Percentiles rank a stretch among this genome's conserved stretches.
Evolutionary conservation across 2,329 filamentous ascomycete genomes (phyloP).

Genomic region (Penicillium aurantiogriseum): DNA sequence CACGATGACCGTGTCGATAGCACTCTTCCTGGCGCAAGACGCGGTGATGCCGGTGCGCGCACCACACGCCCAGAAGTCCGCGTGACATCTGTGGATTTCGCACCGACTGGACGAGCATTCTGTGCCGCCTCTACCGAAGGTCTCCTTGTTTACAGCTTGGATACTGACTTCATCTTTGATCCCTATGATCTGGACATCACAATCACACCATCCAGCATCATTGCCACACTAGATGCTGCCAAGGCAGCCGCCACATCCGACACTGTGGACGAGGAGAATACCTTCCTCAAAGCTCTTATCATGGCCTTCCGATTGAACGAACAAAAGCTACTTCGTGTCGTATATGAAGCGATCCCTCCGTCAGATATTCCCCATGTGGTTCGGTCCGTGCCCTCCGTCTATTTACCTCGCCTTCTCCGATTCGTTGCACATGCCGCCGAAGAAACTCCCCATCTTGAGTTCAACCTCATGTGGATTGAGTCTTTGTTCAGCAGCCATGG

Average conservation of each 20-base stretch:
- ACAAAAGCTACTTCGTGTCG: constrained; percentile 72
- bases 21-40: constrained; percentile 78
- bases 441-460: constrained; percentile 88
- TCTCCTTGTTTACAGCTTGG: constrained; percentile 87
- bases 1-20: constrained; percentile 78
- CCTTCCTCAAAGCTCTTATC: constrained; percentile 82
- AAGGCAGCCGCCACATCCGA: constrained; percentile 31
- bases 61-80: constrained; percentile 77
- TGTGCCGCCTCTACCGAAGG: constrained; percentile 95
- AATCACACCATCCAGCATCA: constrained; percentile 82
- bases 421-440: constrained; percentile 88
- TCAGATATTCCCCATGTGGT: constrained; percentile 75
- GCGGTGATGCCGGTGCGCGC: constrained; percentile 79
- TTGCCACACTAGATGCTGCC: constrained; percentile 64
- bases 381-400: constrained; percentile 75
- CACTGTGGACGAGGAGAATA: constrained; percentile 67
- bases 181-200: constrained; percentile 94
- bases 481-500: constrained; percentile 78
- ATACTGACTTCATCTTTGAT: constrained; percentile 81
- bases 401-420: constrained; percentile 78
- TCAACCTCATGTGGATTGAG: constrained; percentile 91
- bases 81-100: constrained; percentile 80
- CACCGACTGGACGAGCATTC: constrained; percentile 84
- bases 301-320: constrained; percentile 98
- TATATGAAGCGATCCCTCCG: constrained; percentile 80